phyloP scores from a whole-genome alignment of 1,284 basidiomycete genomes.

The Violaceomyces palustris region DNA sequence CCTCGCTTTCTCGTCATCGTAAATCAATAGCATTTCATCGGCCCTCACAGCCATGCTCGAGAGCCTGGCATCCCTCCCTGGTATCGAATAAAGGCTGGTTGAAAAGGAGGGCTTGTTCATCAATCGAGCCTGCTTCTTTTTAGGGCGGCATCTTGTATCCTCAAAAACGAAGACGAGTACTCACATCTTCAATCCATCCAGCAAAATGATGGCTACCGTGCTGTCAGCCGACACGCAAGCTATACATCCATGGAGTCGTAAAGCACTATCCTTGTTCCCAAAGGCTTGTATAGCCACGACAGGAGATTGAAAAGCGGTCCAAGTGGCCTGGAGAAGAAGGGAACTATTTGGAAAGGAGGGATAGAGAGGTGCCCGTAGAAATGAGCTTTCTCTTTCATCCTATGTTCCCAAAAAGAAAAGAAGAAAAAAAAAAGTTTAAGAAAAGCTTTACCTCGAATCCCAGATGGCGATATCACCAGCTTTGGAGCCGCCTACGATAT shows the following conservation, averaged over 20 bases:
- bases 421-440: constrained; percentile 56
- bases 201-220: constrained; percentile 69
- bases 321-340: constrained; percentile 63
- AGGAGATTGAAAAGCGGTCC: constrained; percentile 66
- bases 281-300: constrained; percentile 63
- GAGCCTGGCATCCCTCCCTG: constrained; percentile 63
- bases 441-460: constrained; percentile 67
- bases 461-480: constrained; percentile 40
- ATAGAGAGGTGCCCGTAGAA: not conserved
- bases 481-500: constrained; percentile 6
- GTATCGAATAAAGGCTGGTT: constrained; percentile 73
- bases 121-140: too few relatives aligned
- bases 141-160: not conserved
- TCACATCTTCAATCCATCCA: constrained; percentile 64
- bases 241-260: constrained; percentile 65
- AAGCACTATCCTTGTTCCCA: constrained; percentile 57
- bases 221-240: constrained; percentile 74
- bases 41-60: constrained; percentile 64
- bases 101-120: constrained; percentile 52
- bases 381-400: too few relatives aligned
- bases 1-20: constrained; percentile 70
- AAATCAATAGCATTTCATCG: constrained; percentile 70
- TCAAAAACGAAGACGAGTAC: constrained; percentile 11
- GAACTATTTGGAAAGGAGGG: constrained; percentile 55
- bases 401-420: too few relatives aligned